Base-by-base conservation (phyloP, 163 green algal species). In the Picocystis sp. region DNA sequence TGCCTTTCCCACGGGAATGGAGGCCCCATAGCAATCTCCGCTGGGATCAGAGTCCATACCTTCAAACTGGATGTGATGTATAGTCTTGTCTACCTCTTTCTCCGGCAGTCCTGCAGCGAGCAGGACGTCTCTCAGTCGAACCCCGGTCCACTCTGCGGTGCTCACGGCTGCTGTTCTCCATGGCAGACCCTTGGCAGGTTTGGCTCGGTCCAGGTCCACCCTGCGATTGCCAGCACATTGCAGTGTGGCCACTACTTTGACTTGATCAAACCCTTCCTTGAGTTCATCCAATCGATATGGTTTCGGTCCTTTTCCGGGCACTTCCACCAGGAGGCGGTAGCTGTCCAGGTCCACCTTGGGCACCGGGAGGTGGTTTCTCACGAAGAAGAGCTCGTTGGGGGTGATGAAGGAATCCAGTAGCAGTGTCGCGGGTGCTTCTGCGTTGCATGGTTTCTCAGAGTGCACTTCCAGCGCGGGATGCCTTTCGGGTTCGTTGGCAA, bases 351-450 rank as follows among this genome's bases (percentile, higher is more conserved):
- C 64, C 13, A 90, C 63, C 5, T 76, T 53, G 0, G 83, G 84
- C 22, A 91, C 81, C 0, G 84, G 80, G 48, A 92, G 65, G 69
- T 94, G 84, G 62, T 94, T 81, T 19, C 84, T 65, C 35, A 90
- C 70, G 58, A 83, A 94, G 56, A 90, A 89, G 1, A 92, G 56
- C 14, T 87, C 76, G 23, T 63, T 81, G 47, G 83, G 75, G 0
- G 84, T 94, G 29, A 89, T 56, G 10, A 74, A 51, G n/a, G 53
- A 49, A 24, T 53, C 73, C 0, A 61, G 51, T 29, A 92, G 62
- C 25, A 87, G 50, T 51, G 74, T 66, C 9, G 50, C 10, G 2
- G 80, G 80, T 9, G 80, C 79, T 68, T 91, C 78, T 34, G 71
- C 79, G 60, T 81, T 84, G 63, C 74, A 80, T 5, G 81, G 82